Percentiles rank a stretch among this genome's conserved stretches.
phyloP scores from a whole-genome alignment of 768 basidiomycete species.

The Lyophyllum atratum region DNA sequence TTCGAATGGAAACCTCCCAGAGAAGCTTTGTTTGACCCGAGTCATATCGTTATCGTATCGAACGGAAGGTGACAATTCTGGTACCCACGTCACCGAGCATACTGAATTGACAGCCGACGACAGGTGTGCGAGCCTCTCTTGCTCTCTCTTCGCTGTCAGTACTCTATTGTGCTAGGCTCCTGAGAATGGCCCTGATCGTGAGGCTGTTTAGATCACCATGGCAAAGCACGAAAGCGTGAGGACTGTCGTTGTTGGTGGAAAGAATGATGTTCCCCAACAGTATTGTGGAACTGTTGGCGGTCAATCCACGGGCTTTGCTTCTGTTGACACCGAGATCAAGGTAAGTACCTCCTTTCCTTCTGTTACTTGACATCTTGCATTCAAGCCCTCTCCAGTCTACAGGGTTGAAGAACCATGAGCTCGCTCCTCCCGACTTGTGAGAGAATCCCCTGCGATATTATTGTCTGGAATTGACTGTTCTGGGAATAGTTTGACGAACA shows the following conservation, averaged over 20 bases:
- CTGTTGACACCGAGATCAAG: conserved; percentile 64
- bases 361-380: not conserved
- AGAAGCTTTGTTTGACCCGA: conserved; percentile 46
- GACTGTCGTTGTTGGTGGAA: conserved; percentile 58
- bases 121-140: conserved; percentile 51
- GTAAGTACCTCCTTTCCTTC: conserved; percentile 20
- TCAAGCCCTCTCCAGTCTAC: conserved; percentile 36
- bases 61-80: conserved; percentile 44
- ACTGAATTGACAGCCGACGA: not conserved
- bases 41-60: conserved; percentile 52
- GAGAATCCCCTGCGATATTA: conserved; percentile 13
- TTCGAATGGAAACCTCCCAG: conserved; percentile 36
- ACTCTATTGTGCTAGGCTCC: not conserved
- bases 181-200: not conserved
- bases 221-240: conserved; percentile 56
- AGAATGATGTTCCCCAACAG: conserved; percentile 46
- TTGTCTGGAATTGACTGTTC: conserved; percentile 1
- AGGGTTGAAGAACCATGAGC: conserved; percentile 51
- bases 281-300: conserved; percentile 68
- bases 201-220: conserved; percentile 52
- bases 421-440: conserved; percentile 63
- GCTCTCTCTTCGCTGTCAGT: conserved; percentile 46
- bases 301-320: conserved; percentile 57
- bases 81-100: not conserved
- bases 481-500: conserved; percentile 46